Evolutionary conservation across 1,284 basidiomycete genomes (phyloP), one percentile per base, ranked within the genome.

Genomic region (Phenoliferia sp.): DNA sequence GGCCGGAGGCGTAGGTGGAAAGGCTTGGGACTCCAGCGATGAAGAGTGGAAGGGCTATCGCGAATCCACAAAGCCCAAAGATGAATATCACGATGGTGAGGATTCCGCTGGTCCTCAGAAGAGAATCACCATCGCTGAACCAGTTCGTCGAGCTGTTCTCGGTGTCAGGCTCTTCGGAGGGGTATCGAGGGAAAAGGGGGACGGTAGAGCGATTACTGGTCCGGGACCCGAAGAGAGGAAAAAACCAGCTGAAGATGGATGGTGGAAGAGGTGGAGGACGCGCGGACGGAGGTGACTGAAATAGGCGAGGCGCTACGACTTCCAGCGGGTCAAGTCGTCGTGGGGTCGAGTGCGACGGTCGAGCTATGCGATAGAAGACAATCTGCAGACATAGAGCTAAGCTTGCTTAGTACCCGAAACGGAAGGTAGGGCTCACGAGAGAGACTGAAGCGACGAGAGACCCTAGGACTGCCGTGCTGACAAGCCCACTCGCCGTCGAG

Each of bases 81-180:
- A 62, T 6, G 16, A 28, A 50, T 33, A n/a, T 29, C 26, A 62
- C 19, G 26, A 19, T 1, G 1, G 33, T 22, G 33, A 62, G 34
- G 6, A 62, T 22, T 3, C 10, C 52, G 16, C 28, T 15, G 32
- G 22, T 28, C 9, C 59, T 28, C 16, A 50, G 33, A 3, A 39
- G 6, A 29, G 68, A 22, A 80, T 62, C 0, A 75, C 73, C 10
- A 19, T 39, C 33, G 52, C 26, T 32, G 26, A 62, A 2, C 29
- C 59, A 61, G 32, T 6, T 12, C 34, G 7, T 28, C 29, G 60
- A 34, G n/a, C n/a, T n/a, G n/a, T n/a, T n/a, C n/a, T n/a, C n/a
- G n/a, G n/a, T n/a, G n/a, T n/a, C n/a, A n/a, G n/a, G n/a, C 19
- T 10, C 22, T 16, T 36, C 26, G 32, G 16, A 3, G 31, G n/a